These are phyloP conservation scores for Bidens hawaiensis DNA, from an alignment of 140 eudicot species.

Conservation along the genomic window DNA sequence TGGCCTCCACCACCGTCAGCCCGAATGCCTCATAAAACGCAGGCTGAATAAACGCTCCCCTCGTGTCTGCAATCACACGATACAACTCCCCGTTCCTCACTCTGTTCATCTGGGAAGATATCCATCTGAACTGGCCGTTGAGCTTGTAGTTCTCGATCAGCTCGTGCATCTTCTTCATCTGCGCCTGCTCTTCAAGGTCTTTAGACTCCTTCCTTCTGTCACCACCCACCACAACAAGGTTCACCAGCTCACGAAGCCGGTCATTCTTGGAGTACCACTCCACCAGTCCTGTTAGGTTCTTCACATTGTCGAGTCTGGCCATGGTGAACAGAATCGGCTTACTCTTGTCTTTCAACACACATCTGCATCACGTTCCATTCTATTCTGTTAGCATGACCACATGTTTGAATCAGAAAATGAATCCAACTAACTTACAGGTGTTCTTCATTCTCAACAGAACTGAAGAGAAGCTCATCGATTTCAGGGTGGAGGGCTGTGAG, in stretches of 20 bases:
- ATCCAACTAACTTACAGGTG: no score
- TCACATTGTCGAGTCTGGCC: conserved; percentile 86
- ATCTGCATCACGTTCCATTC: conserved; percentile 45
- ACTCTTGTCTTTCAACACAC: conserved; percentile 74
- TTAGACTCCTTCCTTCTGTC: conserved; percentile 92
- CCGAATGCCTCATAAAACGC: conserved; percentile 94
- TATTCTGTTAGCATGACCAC: no score
- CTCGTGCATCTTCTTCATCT: conserved; percentile 86
- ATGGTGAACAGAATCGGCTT: conserved; percentile 86
- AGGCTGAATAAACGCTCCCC: conserved; percentile 85
- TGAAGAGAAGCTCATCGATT: conserved; percentile 80
- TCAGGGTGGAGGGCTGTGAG: conserved; percentile 81
- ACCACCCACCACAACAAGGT: conserved; percentile 94
- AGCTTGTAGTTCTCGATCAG: conserved; percentile 69
- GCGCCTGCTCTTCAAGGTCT: conserved; percentile 86
- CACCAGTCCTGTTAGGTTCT: conserved; percentile 81
- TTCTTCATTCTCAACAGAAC: conserved; percentile 77
- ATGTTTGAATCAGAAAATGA: no score
- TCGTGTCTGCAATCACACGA: conserved; percentile 79
- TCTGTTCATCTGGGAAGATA: conserved; percentile 88
- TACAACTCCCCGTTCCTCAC: conserved; percentile 89
- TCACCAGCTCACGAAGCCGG: conserved; percentile 63
- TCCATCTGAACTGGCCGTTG: conserved; percentile 93
- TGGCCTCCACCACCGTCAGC: conserved; percentile 92
- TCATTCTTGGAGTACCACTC: conserved; percentile 85